Conservation (phyloP, 2,329 filamentous ascomycete species). For the Neoarthrinium moseri region DNA sequence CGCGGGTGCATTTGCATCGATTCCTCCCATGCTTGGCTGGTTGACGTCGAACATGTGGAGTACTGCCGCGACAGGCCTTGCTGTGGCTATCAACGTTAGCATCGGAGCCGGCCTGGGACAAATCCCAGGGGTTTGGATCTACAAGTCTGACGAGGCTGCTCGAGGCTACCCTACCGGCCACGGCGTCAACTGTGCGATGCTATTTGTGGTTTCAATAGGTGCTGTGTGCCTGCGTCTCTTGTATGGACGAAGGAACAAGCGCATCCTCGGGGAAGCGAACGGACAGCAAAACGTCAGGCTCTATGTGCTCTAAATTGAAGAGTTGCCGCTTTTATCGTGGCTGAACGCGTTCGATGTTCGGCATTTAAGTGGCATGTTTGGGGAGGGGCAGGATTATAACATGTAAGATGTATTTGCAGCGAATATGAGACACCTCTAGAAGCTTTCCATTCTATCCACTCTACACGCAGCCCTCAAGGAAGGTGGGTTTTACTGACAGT, state of each 20-base stretch:
- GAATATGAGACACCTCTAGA: too few relatives aligned
- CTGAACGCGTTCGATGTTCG: too few relatives aligned
- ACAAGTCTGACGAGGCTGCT: constrained; percentile 59
- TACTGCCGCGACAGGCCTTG: constrained; percentile 64
- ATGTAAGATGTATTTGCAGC: too few relatives aligned
- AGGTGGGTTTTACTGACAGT: too few relatives aligned
- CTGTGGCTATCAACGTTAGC: constrained; percentile 69
- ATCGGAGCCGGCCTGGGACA: constrained; percentile 66
- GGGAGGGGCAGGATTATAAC: too few relatives aligned
- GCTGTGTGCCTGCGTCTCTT: constrained; percentile 45
- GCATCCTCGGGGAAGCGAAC: constrained; percentile 29
- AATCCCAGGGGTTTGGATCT: constrained; percentile 74
- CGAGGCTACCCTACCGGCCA: constrained; percentile 69
- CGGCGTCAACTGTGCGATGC: constrained; percentile 48
- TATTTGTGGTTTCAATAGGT: constrained; percentile 25
- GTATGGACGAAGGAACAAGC: constrained; percentile 49
- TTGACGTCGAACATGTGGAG: constrained; percentile 65
- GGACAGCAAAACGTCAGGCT: constrained; percentile 32
- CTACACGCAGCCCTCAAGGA: too few relatives aligned
- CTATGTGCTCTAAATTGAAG: constrained; percentile 33
- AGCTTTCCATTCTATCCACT: too few relatives aligned
- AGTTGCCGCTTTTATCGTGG: too few relatives aligned
- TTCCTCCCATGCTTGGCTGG: constrained; percentile 71
- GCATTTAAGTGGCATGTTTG: too few relatives aligned
- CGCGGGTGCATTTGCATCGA: constrained; percentile 65